Percentiles rank a stretch among this genome's conserved stretches.
phyloP scores from a whole-genome alignment of 306 rosid species.

The Lathyrus aphaca region DNA sequence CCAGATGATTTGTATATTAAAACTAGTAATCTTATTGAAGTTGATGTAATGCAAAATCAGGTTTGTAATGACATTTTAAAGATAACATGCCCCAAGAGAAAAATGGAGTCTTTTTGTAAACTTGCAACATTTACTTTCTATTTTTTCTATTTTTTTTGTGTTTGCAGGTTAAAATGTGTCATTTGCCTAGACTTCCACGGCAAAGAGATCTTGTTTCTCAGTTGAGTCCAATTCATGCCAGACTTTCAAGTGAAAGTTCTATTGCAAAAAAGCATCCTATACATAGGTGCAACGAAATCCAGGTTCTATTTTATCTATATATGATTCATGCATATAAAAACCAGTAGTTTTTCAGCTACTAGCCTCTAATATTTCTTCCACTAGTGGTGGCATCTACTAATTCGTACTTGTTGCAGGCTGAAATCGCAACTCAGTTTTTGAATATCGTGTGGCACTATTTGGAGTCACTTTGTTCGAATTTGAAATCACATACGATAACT shows the following conservation, averaged over 20 bases:
- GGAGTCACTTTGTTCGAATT: conserved; percentile 84
- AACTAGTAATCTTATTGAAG: conserved; percentile 61
- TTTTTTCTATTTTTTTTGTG: neutral
- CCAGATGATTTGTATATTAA: conserved; percentile 67
- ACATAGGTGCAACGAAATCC: conserved; percentile 84
- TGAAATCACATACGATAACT: conserved; percentile 81
- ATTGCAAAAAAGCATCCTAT: conserved; percentile 77
- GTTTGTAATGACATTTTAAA: conserved; percentile 48
- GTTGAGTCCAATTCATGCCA: conserved; percentile 77
- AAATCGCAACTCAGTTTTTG: conserved; percentile 69
- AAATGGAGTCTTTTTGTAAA: neutral
- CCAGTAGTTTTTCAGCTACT: conserved; percentile 23
- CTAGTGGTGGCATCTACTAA: conserved; percentile 34
- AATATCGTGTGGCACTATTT: conserved; percentile 61
- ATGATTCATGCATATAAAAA: conserved; percentile 31
- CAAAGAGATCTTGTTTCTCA: conserved; percentile 66
- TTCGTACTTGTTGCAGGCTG: conserved; percentile 57
- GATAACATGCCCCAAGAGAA: neutral
- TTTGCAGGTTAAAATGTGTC: conserved; percentile 66
- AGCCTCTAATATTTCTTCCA: conserved; percentile 32
- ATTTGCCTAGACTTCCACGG: conserved; percentile 76
- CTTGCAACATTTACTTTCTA: neutral
- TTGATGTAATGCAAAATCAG: conserved; percentile 68
- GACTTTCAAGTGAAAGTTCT: conserved; percentile 54
- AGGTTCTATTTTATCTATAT: conserved; percentile 53